phyloP scores from a whole-genome alignment of 2,329 filamentous ascomycete species.

The Fusarium sp. region DNA sequence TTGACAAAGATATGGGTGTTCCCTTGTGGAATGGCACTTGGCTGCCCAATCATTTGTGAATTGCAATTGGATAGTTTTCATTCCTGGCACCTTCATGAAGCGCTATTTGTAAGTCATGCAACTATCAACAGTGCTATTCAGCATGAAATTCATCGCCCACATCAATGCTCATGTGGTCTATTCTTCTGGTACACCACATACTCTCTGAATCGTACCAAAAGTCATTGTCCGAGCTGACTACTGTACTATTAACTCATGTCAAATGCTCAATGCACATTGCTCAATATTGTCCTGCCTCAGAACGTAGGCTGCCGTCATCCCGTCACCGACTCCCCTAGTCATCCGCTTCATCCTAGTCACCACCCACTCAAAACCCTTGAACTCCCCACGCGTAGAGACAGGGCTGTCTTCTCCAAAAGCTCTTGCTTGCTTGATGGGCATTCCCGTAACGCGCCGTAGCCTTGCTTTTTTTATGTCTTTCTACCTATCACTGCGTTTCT shows the following conservation, averaged over 20 bases:
- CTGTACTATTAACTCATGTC: neutral
- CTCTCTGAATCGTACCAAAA: neutral
- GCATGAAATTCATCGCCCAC: neutral
- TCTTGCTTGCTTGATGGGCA: slow-evolving; percentile 4
- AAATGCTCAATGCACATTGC: neutral
- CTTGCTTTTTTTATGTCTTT: slow-evolving; percentile 20
- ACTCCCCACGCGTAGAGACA: slow-evolving; percentile 27
- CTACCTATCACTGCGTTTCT: neutral
- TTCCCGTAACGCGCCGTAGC: slow-evolving; percentile 12
- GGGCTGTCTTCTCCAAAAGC: slow-evolving; percentile 5
- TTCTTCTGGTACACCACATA: neutral
- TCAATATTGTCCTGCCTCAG: neutral
- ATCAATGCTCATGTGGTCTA: neutral
- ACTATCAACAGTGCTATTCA: neutral
- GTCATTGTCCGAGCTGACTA: neutral
- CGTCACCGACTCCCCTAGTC: slow-evolving; percentile 26
- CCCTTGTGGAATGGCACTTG: slow-evolving; percentile 22
- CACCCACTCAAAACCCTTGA: slow-evolving; percentile 25
- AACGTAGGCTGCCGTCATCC: slow-evolving; percentile 20
- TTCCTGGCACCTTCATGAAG: neutral
- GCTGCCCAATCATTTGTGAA: slow-evolving; percentile 2
- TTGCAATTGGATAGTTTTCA: slow-evolving; percentile 4
- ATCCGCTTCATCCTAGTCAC: slow-evolving; percentile 22
- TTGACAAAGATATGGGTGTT: neutral
- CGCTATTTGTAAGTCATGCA: neutral